Conservation (phyloP, 2,329 filamentous ascomycete species). For the Monilinia fructigena region DNA sequence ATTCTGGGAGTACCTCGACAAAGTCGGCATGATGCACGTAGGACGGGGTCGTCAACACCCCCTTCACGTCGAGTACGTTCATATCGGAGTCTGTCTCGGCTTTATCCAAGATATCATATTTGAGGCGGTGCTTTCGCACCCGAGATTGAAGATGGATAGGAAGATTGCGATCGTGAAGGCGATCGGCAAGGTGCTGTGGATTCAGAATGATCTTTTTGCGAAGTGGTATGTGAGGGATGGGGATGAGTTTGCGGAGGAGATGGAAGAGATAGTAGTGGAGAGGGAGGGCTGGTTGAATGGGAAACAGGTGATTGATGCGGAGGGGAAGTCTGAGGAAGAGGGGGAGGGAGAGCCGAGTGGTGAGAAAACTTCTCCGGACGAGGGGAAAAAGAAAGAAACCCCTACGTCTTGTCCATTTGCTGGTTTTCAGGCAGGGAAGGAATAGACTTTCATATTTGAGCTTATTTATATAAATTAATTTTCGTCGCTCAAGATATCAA, state of each 20-base stretch:
- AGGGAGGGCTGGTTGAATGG: conserved; percentile 19
- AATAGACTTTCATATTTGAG: background rate
- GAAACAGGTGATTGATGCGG: conserved; percentile 12
- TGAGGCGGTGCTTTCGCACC: conserved; percentile 67
- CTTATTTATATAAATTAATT: too few species aligned
- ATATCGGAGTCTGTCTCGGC: conserved; percentile 69
- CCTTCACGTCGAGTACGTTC: conserved; percentile 63
- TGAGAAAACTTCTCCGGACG: background rate
- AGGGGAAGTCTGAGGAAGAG: background rate
- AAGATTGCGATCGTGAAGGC: conserved; percentile 76
- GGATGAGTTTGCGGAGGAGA: conserved; percentile 19
- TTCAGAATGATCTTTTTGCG: conserved; percentile 84
- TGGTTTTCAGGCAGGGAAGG: background rate
- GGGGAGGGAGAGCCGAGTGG: background rate
- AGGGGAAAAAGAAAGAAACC: background rate
- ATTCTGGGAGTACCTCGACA: conserved; percentile 75
- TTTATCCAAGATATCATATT: conserved; percentile 77
- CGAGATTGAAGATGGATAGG: conserved; percentile 59
- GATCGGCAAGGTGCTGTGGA: conserved; percentile 79
- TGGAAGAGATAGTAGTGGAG: conserved; percentile 20
- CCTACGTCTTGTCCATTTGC: conserved; percentile 13
- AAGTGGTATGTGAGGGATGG: conserved; percentile 60
- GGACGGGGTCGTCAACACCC: conserved; percentile 19
- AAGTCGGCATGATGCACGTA: conserved; percentile 55
- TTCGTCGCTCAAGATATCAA: too few species aligned